These are phyloP conservation scores for Yarrowia sp. DNA, from an alignment of 805 yeast genomes.

Conservation along the genomic window DNA sequence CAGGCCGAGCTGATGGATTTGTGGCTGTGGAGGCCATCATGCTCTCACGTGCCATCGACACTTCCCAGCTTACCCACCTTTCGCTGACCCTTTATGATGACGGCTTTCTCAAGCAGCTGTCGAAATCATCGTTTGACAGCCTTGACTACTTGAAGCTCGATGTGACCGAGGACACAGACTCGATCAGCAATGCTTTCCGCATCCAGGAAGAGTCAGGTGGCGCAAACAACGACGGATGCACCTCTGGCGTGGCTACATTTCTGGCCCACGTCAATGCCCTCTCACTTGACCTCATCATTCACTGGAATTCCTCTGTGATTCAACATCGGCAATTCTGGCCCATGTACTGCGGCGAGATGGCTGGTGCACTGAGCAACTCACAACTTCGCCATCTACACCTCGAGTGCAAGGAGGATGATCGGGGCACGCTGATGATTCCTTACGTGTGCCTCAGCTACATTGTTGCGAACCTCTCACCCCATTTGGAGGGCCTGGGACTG, in stretches of 20 bases:
- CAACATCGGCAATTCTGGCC: conserved; percentile 25
- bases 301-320: conserved; percentile 23
- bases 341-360: conserved; percentile 30
- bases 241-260: conserved; percentile 33
- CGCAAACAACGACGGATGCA: neutral
- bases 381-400: conserved; percentile 23
- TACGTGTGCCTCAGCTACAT: conserved; percentile 31
- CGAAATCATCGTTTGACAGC: neutral
- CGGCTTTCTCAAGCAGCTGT: conserved; percentile 17
- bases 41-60: conserved; percentile 40
- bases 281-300: conserved; percentile 20
- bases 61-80: conserved; percentile 20
- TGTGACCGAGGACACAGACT: conserved; percentile 21
- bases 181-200: conserved; percentile 12
- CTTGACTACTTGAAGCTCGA: conserved; percentile 15
- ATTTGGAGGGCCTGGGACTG: conserved; percentile 21
- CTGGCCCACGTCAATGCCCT: conserved; percentile 16
- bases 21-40: conserved; percentile 48
- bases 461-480: conserved; percentile 21
- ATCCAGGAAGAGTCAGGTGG: conserved; percentile 7
- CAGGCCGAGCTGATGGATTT: conserved; percentile 43
- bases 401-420: conserved; percentile 26
- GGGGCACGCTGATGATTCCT: conserved; percentile 32
- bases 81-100: conserved; percentile 5
- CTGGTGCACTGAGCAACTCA: conserved; percentile 23